Base-by-base conservation (phyloP, 139 green algal genomes). In the Bryopsis sp. region DNA sequence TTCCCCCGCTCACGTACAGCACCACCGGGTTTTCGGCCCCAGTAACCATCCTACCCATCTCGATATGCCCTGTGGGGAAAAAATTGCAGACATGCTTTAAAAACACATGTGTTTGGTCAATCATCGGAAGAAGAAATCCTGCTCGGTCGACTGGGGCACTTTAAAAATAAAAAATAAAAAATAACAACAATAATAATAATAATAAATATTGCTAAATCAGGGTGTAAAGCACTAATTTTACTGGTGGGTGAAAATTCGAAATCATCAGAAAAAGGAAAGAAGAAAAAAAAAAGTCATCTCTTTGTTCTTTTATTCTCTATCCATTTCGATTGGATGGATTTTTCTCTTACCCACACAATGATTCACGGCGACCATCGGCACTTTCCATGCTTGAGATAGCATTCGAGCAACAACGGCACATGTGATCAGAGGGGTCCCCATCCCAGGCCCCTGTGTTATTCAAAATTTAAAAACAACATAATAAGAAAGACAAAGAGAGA, bases 1-100 rank as follows among this genome's bases (percentile, higher is more conserved):
- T 43, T 43, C 32, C 39, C 2, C 91, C 91, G 47, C 76, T 88
- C 37, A 95, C 91, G 54, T 97, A 97, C 47, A 97, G 76, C 38
- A 97, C 90, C 0, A 96, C 89, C 2, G 91, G 91, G 68, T 97
- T 82, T 8, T 81, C 43, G 0, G 89, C 91, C 3, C 86, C 86
- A 8, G 84, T 93, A 26, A 96, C 89, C 2, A 88, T 39, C 0
- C 91, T 68, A 1, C 91, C 91, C 91, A 97, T 97, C 75, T 97
- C 91, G 34, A 97, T 95, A 78, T 97, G 91, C 2, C 83, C 83
- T 50, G 86, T 78, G 68, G 26, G 31, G n/a, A 26, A 36, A 5
- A 48, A 7, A 68, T n/a, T n/a, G n/a, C n/a, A n/a, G 8, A 32
- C 57, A 57, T 24, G 24, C 24, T 57, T 57, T 26, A 24, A 26